Base-by-base conservation (phyloP, 1,284 basidiomycete genomes). In the Leccinum griseonigrum region DNA sequence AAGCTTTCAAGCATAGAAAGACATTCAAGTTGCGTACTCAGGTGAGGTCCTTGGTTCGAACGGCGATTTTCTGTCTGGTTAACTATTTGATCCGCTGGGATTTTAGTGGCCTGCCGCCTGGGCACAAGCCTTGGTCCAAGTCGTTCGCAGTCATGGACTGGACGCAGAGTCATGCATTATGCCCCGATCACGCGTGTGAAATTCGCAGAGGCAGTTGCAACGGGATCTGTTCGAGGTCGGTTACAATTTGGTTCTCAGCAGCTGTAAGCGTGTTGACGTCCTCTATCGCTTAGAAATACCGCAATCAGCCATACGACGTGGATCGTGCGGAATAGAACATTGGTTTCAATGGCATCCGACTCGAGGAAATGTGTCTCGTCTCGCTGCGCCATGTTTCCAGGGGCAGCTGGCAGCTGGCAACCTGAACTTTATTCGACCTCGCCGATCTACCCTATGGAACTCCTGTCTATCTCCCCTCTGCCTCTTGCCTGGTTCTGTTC, bases 141-240 rank as follows among this genome's bases (percentile, higher is more conserved):
- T 72, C 75, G 1, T 62, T 76, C 26, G 64, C 73, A 16, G 65
- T 73, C 2, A 50, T 63, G 61, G 60, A 76, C 26, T 76, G 75
- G 75, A 73, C 51, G 8, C 22, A 74, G 64, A 43, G 13, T 22
- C 22, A 22, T 22, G 22, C 22, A 3, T 1, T 72, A 72, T 4
- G 59, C 34, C 2, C 73, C 72, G 1, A 56, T 76, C 55, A 77
- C 76, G 0, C 77, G 78, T 29, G 66, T 72, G n/a, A 78, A 77
- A 60, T 69, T 80, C 1, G 78, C 78, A 9, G 71, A 74, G 56
- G 78, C 73, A 31, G 73, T 79, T 32, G 79, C 79, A 18, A 74
- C 61, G 69, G 13, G 73, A 79, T 28, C 75, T 81, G 61, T 71
- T 82, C 11, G 50, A 71, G 58, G 80, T 70, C 74, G 26, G 61